Base-by-base conservation (phyloP, 129 eudicot species). In the Logfia minima region DNA sequence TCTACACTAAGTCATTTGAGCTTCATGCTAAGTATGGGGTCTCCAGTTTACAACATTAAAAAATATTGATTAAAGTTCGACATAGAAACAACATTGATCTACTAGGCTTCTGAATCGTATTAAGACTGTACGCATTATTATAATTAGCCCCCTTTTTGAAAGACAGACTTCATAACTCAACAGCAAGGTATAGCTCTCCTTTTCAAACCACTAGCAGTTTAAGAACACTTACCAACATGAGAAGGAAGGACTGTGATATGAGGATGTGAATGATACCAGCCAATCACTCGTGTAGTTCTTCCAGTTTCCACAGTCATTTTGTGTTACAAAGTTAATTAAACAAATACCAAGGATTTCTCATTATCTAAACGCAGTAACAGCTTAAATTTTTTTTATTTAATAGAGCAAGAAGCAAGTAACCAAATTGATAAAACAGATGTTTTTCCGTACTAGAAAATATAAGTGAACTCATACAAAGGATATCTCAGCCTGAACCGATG, bases 261-360 rank as follows among this genome's bases (percentile, higher is more conserved):
- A 56, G 99, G 99, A 86, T 95, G 99, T 64, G 99, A 95, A 81
- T 95, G 99, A 75, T 95, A 95, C 99, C 99, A 95, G 48, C 99
- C 99, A 84, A 95, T 95, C 60, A 95, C 99, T 81, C 99, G 77
- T 66, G 99, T 95, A 35, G 96, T 95, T 80, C 88, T 86, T 82
- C 97, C 99, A 31, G 89, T 88, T 80, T 84, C 90, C 29, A 66
- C 35, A 19, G 96, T 89, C 99, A 95, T 95, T 88, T 85, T 92
- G 99, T 95, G 88, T 85, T 79, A 75, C 76, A 11, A 22, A 82
- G 99, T 94, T 89, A 94, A 91, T 34, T 68, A 28, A 65, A 84
- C 85, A 86, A 83, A 68, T 35, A 62, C 21, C 21, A 59, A 75
- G 19, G 17, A 63, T 11, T 45, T 45, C 66, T 48, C 53, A 41